phyloP scores from a whole-genome alignment of 192 early-diverging fungal species.

The Globomyces pollinis-pini region DNA sequence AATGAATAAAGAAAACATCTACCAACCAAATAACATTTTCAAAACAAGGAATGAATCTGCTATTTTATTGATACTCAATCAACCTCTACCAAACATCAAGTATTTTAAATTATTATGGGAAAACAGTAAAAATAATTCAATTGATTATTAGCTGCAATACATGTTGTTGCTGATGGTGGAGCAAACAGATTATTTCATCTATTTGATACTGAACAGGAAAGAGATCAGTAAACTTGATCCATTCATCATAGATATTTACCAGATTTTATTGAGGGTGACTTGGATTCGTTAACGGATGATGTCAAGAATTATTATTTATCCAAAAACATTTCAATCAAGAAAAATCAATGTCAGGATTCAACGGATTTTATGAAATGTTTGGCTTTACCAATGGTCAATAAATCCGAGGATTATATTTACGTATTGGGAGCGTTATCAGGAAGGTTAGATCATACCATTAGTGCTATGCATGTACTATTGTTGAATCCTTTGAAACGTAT shows the following conservation, averaged over 20 bases:
- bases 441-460: constrained; percentile 83
- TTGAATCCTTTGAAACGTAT: constrained; percentile 50
- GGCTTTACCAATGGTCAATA: constrained; percentile 10
- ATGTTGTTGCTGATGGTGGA: constrained; percentile 84
- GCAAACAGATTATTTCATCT: constrained; percentile 75
- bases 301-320: constrained; percentile 58
- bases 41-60: too few species aligned
- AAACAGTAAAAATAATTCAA: too few species aligned
- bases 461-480: constrained; percentile 67
- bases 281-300: constrained; percentile 66
- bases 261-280: constrained; percentile 73
- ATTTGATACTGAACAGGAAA: constrained; percentile 38
- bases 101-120: constrained; percentile 21
- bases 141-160: too few species aligned
- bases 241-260: constrained; percentile 56
- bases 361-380: constrained; percentile 94
- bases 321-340: constrained; percentile 47
- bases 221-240: too few species aligned
- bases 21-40: too few species aligned
- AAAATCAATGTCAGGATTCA: constrained; percentile 40
- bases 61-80: constrained; percentile 76
- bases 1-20: too few species aligned
- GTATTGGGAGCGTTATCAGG: constrained; percentile 78
- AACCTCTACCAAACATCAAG: constrained; percentile 37
- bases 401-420: constrained; percentile 39